Base-by-base conservation (phyloP, 768 basidiomycete species). In the Lactifluus pinguis region DNA sequence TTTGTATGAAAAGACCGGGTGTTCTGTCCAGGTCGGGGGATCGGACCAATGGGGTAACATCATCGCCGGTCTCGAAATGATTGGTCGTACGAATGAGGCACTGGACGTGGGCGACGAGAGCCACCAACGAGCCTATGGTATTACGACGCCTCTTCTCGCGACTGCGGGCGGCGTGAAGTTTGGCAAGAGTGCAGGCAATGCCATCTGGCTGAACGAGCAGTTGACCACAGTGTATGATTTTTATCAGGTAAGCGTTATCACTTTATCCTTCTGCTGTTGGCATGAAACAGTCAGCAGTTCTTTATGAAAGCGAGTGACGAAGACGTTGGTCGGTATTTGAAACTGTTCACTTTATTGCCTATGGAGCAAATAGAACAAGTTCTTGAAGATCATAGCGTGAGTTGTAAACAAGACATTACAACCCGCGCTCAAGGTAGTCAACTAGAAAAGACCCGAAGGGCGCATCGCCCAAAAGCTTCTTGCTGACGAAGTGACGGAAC, bases 21-120 rank as follows among this genome's bases (percentile, higher is more conserved):
- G 95, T 72, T 81, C 82, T 14, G 81, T 97, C 47, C 97, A 99
- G 72, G 75, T 98, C 45, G 97, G 97, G 52, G 97, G 97, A 10
- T 95, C 93, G 0, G 97, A 99, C 72, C 97, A 99, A 72, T 97
- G 94, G 90, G 97, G 97, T 15, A 99, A 99, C 70, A 98, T 99
- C 65, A 75, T 95, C 34, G 89, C 92, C 30, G 97, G 97, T 21
- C 77, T 98, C 38, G 93, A 98, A 58, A 81, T 99, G 59, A 95
- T 98, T 68, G 80, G 83, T 57, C 84, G 85, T 53, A 75, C 80
- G 53, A 70, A 60, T 62, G 64, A 53, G 29, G 53, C 34, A 44
- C 47, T 55, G 32, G 57, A 57, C 14, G 45, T n/a, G 29, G 30
- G 53, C 29, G 55, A 60, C 19, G 60, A 48, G 53, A 55, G 49